Evolutionary conservation across 148 eudicot genomes (phyloP).

Genomic region (Pouteria glomerata): DNA sequence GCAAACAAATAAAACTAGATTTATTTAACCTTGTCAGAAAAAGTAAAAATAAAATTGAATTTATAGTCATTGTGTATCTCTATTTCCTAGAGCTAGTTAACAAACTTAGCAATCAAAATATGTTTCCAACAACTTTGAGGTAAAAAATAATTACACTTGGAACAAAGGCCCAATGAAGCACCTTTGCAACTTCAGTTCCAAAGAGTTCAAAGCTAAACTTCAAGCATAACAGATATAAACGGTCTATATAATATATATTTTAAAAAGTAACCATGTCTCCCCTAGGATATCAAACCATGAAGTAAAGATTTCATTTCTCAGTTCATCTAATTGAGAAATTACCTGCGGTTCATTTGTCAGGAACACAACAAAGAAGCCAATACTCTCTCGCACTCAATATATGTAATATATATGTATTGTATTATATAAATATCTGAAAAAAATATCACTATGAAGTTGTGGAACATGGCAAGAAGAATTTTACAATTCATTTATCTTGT

Average conservation of each 20-base stretch:
- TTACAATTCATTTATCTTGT: no score
- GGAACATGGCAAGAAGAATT: conserved; percentile 1
- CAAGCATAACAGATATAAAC: conserved; percentile 10
- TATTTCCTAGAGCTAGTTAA: no score
- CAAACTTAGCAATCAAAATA: not conserved
- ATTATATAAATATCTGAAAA: not conserved
- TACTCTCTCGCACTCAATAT: not conserved
- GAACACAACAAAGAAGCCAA: not conserved
- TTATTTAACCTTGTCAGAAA: no score
- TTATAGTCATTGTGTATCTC: no score
- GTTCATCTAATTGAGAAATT: not conserved
- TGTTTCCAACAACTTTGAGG: not conserved
- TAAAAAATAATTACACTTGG: conserved; percentile 53
- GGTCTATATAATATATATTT: not conserved
- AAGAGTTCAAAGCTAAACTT: conserved; percentile 57
- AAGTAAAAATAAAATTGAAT: no score
- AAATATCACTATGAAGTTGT: not conserved
- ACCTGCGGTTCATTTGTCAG: not conserved
- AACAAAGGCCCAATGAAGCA: conserved; percentile 90
- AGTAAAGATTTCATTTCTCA: not conserved
- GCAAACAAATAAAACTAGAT: no score
- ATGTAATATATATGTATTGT: not conserved
- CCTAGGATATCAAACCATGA: not conserved
- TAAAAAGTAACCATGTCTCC: not conserved
- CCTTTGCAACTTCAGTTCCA: conserved; percentile 83